phyloP scores from a whole-genome alignment of 139 green algal species.

The Ulvella scutata region DNA sequence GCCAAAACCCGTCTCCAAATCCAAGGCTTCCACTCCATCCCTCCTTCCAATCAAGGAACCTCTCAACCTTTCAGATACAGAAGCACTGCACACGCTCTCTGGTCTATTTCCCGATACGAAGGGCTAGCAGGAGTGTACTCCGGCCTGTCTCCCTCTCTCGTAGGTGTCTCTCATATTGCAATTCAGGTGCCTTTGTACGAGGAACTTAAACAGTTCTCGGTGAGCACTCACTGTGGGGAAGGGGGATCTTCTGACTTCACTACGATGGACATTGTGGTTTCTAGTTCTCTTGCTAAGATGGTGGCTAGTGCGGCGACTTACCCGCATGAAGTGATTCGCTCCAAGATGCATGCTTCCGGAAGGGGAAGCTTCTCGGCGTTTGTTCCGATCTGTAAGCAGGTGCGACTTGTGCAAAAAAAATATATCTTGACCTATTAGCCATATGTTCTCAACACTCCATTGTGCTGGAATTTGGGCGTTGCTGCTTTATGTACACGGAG shows the following conservation, averaged over 20 bases:
- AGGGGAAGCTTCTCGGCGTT: slow-evolving; percentile 33
- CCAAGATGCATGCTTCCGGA: slow-evolving; percentile 74
- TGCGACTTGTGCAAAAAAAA: too few relatives aligned
- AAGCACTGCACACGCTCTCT: slow-evolving; percentile 55
- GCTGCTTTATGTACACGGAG: too few relatives aligned
- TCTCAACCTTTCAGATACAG: slow-evolving; percentile 30
- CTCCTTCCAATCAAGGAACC: slow-evolving; percentile 10
- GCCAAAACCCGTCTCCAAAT: slow-evolving; percentile 91
- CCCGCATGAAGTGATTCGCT: slow-evolving; percentile 90
- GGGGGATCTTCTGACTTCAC: slow-evolving; percentile 10
- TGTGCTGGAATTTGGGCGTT: too few relatives aligned
- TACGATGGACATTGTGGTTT: slow-evolving; percentile 54
- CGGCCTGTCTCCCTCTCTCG: slow-evolving; percentile 72
- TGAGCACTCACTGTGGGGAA: neutral
- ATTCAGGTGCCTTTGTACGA: slow-evolving; percentile 98
- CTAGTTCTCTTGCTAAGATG: slow-evolving; percentile 80
- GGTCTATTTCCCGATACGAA: slow-evolving; percentile 71
- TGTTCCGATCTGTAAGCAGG: slow-evolving; percentile 19
- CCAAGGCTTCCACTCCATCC: slow-evolving; percentile 54
- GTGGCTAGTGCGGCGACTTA: slow-evolving; percentile 90
- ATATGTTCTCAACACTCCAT: too few relatives aligned
- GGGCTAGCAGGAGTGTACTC: slow-evolving; percentile 79
- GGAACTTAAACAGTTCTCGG: slow-evolving; percentile 43
- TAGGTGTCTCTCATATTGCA: slow-evolving; percentile 80
- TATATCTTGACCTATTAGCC: too few relatives aligned